Evolutionary conservation across 805 yeast genomes (phyloP), one percentile per base, ranked within the genome.

Genomic region (Saccharomycopsis schoenii): DNA sequence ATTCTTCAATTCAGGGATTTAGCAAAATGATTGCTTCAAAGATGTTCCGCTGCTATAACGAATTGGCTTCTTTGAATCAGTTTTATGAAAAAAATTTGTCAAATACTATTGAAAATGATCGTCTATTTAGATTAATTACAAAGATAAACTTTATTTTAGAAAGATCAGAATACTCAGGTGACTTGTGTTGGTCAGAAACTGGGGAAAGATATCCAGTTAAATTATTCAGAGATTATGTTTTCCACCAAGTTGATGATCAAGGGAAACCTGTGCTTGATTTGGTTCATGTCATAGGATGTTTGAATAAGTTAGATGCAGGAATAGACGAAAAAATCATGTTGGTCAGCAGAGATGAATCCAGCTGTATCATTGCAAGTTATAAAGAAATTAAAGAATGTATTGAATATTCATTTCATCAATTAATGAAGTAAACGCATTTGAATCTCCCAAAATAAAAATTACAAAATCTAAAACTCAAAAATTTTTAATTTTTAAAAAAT

Each of bases 301-400:
- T 94, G 68, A 93, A 93, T 73, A 94, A 93, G 72, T 76, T 94
- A 65, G 99, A 94, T 70, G 96, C 93, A 5, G 98, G 97, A 0
- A 80, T 86, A 40, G 91, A 89, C 58, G 99, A 94, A 72, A 84
- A 82, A 66, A 73, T 94, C 15, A 75, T 92, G 70, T 78, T 94
- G 58, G 89, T 90, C 0, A 85, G 94, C 40, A 81, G 86, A 11
- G 97, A 92, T 71, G 96, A 90, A 69, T 85, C 84, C 75, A 86
- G 83, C 55, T 91, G 97, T 71, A 75, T 94, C 63, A 85, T 94
- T 50, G 86, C 89, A 60, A 83, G 92, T 67, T 94, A 87, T 72
- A 88, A 87, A 73, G 97, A 91, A 72, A 76, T 94, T 64, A 83
- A 84, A 70, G 86, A 82, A 66, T 73, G 88, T 67, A 78, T 91